Conservation (phyloP, 192 early-diverging fungal genomes). For the Coemansia sp. region DNA sequence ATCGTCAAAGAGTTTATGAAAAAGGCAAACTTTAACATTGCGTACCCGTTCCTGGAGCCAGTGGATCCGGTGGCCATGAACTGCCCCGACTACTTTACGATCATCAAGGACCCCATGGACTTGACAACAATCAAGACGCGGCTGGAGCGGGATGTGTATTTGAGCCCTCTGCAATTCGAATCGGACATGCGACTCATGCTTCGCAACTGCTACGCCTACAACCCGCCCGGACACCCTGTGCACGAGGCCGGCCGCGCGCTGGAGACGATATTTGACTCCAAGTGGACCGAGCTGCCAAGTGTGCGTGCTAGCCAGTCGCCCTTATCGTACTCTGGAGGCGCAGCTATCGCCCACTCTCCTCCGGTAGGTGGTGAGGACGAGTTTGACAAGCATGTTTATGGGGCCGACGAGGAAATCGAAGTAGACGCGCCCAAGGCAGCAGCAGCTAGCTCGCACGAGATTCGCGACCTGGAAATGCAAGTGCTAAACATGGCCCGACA, state of each 20-base stretch:
- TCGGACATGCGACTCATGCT: conserved; percentile 79
- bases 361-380: conserved; percentile 49
- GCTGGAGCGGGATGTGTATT: conserved; percentile 67
- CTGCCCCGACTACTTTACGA: conserved; percentile 82
- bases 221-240: conserved; percentile 65
- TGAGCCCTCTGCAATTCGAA: conserved; percentile 64
- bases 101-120: conserved; percentile 91
- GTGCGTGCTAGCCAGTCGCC: conserved; percentile 35
- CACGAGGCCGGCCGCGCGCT: conserved; percentile 68
- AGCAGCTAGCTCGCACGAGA: conserved; percentile 36
- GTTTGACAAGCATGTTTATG: conserved; percentile 51
- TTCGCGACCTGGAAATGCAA: conserved; percentile 50
- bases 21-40: conserved; percentile 63
- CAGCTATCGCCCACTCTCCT: conserved; percentile 39
- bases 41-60: conserved; percentile 74
- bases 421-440: conserved; percentile 42
- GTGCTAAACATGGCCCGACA: conserved; percentile 51
- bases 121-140: conserved; percentile 72
- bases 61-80: conserved; percentile 81
- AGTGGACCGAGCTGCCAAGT: conserved; percentile 62
- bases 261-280: conserved; percentile 76
- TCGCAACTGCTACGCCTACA: conserved; percentile 83
- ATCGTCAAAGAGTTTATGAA: conserved; percentile 68
- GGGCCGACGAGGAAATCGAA: conserved; percentile 44
- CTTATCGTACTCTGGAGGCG: conserved; percentile 18